phyloP scores from a whole-genome alignment of 2,329 filamentous ascomycete species.

The Graphilbum sp. region DNA sequence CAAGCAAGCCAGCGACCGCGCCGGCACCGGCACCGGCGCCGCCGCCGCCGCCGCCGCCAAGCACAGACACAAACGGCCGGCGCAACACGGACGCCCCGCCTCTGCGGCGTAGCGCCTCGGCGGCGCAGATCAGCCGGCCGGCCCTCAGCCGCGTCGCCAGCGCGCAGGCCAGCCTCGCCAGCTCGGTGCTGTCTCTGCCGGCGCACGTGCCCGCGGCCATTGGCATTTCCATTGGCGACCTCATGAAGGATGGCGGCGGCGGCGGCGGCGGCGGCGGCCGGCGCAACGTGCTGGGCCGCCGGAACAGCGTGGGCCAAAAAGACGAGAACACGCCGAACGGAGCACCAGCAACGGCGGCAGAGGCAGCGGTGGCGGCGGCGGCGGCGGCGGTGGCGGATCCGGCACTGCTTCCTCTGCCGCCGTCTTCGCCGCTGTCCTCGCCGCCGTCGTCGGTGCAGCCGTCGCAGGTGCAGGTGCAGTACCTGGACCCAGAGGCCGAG shows the following conservation, averaged over 20 bases:
- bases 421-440: background rate
- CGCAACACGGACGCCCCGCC: background rate
- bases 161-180: slow-evolving; percentile 4
- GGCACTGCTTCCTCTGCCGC: too few species aligned
- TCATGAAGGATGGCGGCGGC: slow-evolving; percentile 5
- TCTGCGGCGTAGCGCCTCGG: slow-evolving; percentile 12
- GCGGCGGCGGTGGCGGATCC: too few species aligned
- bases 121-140: slow-evolving; percentile 2
- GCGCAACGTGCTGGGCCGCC: background rate
- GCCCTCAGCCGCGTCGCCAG: slow-evolving; percentile 5
- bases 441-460: slow-evolving; percentile 13
- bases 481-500: slow-evolving; percentile 32
- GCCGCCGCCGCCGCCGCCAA: too few species aligned
- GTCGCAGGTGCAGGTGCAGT: slow-evolving; percentile 35
- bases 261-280: background rate
- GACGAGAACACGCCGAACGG: too few species aligned
- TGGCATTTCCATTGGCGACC: slow-evolving; percentile 7
- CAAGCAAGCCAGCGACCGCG: slow-evolving; percentile 3
- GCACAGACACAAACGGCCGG: slow-evolving; percentile 8
- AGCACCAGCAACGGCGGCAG: too few species aligned
- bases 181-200: background rate
- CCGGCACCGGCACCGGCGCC: slow-evolving; percentile 1
- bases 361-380: too few species aligned
- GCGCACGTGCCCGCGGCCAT: background rate
- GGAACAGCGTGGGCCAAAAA: slow-evolving; percentile 9